These are phyloP conservation scores for Triglochin maritima DNA, from an alignment of 106 monocot genomes.

Conservation along the genomic window DNA sequence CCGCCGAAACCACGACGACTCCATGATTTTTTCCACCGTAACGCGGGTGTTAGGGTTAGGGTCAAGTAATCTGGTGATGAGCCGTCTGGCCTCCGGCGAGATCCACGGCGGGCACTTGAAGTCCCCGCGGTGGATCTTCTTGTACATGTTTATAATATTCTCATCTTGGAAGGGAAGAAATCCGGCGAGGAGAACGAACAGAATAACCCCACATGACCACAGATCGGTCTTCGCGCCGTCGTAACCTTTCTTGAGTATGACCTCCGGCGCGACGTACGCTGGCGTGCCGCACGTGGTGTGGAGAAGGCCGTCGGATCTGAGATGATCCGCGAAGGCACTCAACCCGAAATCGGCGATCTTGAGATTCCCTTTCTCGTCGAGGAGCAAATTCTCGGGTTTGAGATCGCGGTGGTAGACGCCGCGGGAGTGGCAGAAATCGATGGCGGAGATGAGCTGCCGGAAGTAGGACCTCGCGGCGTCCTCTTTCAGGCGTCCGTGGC, in stretches of 20 bases:
- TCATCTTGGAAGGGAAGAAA: conserved; percentile 29
- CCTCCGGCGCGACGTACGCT: conserved; percentile 63
- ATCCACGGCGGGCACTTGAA: conserved; percentile 59
- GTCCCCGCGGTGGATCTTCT: conserved; percentile 41
- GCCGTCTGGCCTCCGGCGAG: conserved; percentile 39
- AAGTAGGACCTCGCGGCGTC: conserved; percentile 35
- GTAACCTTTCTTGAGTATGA: conserved; percentile 28
- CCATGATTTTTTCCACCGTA: conserved; percentile 26
- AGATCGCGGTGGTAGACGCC: conserved; percentile 82
- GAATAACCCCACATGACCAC: conserved; percentile 28
- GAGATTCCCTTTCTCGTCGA: conserved; percentile 56
- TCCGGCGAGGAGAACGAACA: conserved; percentile 19
- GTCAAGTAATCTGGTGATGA: conserved; percentile 38
- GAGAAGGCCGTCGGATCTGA: conserved; percentile 38
- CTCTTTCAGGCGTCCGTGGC: conserved; percentile 15
- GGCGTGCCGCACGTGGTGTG: conserved; percentile 64
- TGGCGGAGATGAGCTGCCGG: conserved; percentile 66
- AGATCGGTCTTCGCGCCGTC: conserved; percentile 26
- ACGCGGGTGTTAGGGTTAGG: conserved; percentile 39
- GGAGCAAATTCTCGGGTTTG: conserved; percentile 74
- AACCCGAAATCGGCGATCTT: conserved; percentile 86
- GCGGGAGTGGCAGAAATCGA: conserved; percentile 69
- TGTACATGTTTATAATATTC: conserved; percentile 48
- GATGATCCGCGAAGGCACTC: conserved; percentile 49
- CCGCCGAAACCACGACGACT: conserved; percentile 24